A percentile compares a stretch with the other conserved stretches of the same genome.
Evolutionary conservation across 1,139 yeast species (phyloP).

Genomic region (Geotrichum candidum): DNA sequence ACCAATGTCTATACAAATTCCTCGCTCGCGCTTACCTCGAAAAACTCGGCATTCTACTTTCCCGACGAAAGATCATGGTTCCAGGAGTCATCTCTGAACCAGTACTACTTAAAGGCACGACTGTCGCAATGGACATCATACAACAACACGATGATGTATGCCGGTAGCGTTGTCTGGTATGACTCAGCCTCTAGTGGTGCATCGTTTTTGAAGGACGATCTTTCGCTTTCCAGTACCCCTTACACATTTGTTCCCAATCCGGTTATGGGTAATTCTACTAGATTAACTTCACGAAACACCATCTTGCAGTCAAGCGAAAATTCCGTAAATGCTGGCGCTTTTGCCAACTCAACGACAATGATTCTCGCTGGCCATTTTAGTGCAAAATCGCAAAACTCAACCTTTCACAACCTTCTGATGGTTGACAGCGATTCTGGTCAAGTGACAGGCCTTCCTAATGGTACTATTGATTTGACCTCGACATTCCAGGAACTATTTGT

Average conservation of each 20-base stretch:
- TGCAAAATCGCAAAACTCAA: slow-evolving; percentile 21
- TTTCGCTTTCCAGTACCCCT: slow-evolving; percentile 26
- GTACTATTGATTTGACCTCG: slow-evolving; percentile 34
- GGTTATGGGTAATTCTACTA: neutral
- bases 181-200: slow-evolving; percentile 27
- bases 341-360: slow-evolving; percentile 46
- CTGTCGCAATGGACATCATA: slow-evolving; percentile 19
- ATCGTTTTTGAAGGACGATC: slow-evolving; percentile 23
- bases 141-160: slow-evolving; percentile 19
- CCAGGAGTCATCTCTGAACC: slow-evolving; percentile 21
- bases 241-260: slow-evolving; percentile 35
- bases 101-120: slow-evolving; percentile 21
- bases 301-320: slow-evolving; percentile 20
- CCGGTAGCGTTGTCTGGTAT: slow-evolving; percentile 25
- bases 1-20: neutral
- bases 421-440: slow-evolving; percentile 27
- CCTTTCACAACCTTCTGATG: slow-evolving; percentile 39
- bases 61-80: slow-evolving; percentile 26
- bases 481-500: slow-evolving; percentile 42
- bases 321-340: slow-evolving; percentile 33
- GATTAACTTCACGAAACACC: slow-evolving; percentile 2
- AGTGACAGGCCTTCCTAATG: slow-evolving; percentile 33
- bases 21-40: slow-evolving; percentile 19
- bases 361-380: slow-evolving; percentile 53
- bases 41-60: slow-evolving; percentile 28